A percentile compares a stretch with the other conserved stretches of the same genome.
Evolutionary conservation across 306 rosid species (phyloP).

Genomic region (Heteromeles arbutifolia): DNA sequence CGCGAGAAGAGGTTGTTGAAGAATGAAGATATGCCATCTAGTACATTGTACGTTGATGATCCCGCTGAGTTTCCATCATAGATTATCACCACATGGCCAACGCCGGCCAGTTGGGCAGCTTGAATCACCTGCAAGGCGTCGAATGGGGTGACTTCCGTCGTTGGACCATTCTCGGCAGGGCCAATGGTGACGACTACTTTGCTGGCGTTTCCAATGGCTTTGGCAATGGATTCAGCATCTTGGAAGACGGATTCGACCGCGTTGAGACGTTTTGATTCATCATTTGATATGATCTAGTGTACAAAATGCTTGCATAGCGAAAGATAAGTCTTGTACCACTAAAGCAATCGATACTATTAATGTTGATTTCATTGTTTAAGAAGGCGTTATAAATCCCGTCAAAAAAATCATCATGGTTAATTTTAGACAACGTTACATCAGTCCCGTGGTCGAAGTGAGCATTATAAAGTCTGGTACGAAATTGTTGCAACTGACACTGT

Average conservation of each 20-base stretch:
- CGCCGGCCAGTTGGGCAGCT: constrained; percentile 88
- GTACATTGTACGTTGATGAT: constrained; percentile 67
- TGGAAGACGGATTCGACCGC: constrained; percentile 73
- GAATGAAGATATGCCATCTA: constrained; percentile 84
- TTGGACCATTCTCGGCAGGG: constrained; percentile 67
- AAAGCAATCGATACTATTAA: background rate
- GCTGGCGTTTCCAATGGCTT: constrained; percentile 94
- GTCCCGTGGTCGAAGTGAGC: background rate
- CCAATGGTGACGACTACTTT: constrained; percentile 92
- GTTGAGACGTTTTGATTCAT: constrained; percentile 78
- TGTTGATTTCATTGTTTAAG: background rate
- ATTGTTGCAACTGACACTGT: background rate
- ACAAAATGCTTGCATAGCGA: background rate
- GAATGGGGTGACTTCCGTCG: constrained; percentile 45
- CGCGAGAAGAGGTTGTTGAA: constrained; percentile 66
- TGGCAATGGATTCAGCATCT: constrained; percentile 70
- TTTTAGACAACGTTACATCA: background rate
- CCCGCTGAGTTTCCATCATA: constrained; percentile 36
- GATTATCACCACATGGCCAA: constrained; percentile 75
- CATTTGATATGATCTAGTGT: constrained; percentile 62
- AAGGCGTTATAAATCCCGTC: background rate
- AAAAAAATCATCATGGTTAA: background rate
- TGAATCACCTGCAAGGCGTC: constrained; percentile 78
- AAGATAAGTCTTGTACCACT: background rate
- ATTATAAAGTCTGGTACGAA: background rate